These are phyloP conservation scores for Ceratocystis ficicola DNA, from an alignment of 2,329 filamentous ascomycete species.

Conservation along the genomic window DNA sequence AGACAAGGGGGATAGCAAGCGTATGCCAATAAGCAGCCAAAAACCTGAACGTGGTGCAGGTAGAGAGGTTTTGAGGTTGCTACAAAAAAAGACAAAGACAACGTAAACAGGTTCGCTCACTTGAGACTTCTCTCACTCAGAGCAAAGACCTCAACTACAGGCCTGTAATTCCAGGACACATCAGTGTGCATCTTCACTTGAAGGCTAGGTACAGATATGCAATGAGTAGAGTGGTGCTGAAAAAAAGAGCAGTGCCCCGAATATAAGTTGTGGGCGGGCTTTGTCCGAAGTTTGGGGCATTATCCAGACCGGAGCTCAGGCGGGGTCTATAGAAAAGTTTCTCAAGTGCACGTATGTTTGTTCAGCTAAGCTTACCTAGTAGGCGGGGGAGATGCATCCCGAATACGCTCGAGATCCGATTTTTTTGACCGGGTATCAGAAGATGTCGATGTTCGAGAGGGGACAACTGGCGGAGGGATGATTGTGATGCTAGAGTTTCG, in stretches of 20 bases:
- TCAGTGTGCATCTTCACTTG: neutral
- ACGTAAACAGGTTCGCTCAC: neutral
- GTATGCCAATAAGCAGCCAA: conserved; percentile 2
- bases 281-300: neutral
- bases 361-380: conserved; percentile 11
- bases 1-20: neutral
- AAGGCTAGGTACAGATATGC: neutral
- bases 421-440: conserved; percentile 14
- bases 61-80: neutral
- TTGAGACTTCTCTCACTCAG: neutral
- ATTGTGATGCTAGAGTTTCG: conserved; percentile 17
- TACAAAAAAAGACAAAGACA: neutral
- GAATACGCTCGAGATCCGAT: conserved; percentile 16
- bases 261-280: no score
- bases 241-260: no score
- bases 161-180: neutral
- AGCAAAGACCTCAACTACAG: no score
- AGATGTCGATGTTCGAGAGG: neutral
- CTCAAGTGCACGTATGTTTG: neutral
- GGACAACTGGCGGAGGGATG: conserved; percentile 5
- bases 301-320: neutral
- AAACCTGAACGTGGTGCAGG: neutral
- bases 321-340: neutral
- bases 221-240: no score
- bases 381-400: conserved; percentile 14